Base-by-base conservation (phyloP, 192 early-diverging fungal genomes). In the Coemansia sp. region DNA sequence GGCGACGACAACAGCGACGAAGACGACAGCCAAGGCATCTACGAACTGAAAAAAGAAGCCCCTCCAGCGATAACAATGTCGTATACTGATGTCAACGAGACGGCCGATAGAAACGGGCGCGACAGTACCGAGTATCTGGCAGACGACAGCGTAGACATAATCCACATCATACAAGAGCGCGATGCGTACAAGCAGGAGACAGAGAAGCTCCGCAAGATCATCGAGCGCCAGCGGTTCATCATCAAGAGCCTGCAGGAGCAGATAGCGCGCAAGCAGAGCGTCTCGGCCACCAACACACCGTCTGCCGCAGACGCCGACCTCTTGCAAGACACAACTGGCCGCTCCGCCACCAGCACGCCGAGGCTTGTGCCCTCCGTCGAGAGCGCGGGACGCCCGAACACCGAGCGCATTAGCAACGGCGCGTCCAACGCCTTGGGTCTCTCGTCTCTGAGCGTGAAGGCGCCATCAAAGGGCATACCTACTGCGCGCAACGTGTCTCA, bases 171-270 rank as follows among this genome's bases (percentile, higher is more conserved):
- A 22, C 72, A 82, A 27, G 85, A 89, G 54, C 83, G 91, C 51
- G 86, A 91, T 63, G 81, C 86, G 6, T 84, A 91, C 57, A 86
- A 87, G 48, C 74, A 77, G 29, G 92, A 96, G 69, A 94, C 93
- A 57, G 90, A 89, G 29, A 88, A 90, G 60, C 83, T 96, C 24
- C 94, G 93, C 90, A 90, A 89, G 70, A 89, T 95, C 59, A 91
- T 95, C 64, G 94, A 96, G 67, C 89, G 91, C 59, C 94, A 96
- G 79, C 81, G 91, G 52, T 69, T 82, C 46, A 90, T 94, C 57
- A 95, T 96, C 57, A 88, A 91, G 59, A 88, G 93, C 55, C 82
- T 96, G 58, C 91, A 93, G 82, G 87, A 87, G 64, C 78, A 80
- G 61, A 59, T 80, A 54, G 45, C 65, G 20, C 78, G 78, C 20